Conservation (phyloP, 768 basidiomycete species). For the Termitomyces sp. region DNA sequence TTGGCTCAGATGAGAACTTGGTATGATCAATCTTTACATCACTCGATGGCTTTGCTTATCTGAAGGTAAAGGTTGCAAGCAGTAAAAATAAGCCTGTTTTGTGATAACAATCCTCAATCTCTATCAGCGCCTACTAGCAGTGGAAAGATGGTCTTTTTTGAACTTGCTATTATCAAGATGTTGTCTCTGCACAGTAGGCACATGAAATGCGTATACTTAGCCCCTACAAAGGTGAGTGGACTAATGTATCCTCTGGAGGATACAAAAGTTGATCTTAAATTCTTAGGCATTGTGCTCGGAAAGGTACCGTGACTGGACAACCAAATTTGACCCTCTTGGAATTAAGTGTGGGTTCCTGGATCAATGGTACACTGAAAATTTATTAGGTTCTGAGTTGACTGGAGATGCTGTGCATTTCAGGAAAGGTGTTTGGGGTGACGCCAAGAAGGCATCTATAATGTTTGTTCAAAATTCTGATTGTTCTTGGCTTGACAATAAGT, state of each 20-base stretch:
- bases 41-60: too few relatives aligned
- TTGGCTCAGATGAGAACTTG: too few relatives aligned
- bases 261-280: neutral
- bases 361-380: neutral
- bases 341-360: slow-evolving; percentile 55
- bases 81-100: slow-evolving; percentile 30
- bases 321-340: slow-evolving; percentile 72
- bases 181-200: slow-evolving; percentile 36
- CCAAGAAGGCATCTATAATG: too few relatives aligned
- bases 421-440: too few relatives aligned
- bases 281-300: slow-evolving; percentile 83
- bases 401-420: too few relatives aligned
- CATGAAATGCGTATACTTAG: slow-evolving; percentile 85
- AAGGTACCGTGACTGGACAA: slow-evolving; percentile 75
- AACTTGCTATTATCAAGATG: slow-evolving; percentile 78
- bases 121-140: slow-evolving; percentile 88
- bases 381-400: too few relatives aligned
- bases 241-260: neutral
- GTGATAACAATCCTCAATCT: neutral
- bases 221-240: slow-evolving; percentile 76
- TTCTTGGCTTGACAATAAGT: too few relatives aligned
- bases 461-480: too few relatives aligned
- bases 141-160: slow-evolving; percentile 93
- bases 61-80: slow-evolving; percentile 53
- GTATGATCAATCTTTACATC: too few relatives aligned